These are phyloP conservation scores for Saturnispora ahearnii DNA, from an alignment of 805 yeast genomes.

Conservation along the genomic window DNA sequence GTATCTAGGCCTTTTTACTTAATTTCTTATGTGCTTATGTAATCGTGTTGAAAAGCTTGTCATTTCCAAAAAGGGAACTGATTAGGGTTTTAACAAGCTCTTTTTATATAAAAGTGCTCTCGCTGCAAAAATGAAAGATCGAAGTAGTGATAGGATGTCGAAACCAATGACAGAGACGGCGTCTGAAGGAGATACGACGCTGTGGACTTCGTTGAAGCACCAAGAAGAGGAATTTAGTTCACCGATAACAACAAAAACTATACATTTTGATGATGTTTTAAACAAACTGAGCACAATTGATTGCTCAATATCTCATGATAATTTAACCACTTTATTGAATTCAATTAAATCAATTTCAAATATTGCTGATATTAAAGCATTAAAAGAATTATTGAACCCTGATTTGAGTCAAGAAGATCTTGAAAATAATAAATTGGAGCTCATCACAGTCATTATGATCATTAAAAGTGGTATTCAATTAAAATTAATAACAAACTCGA, in stretches of 20 bases:
- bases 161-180: background rate
- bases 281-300: background rate
- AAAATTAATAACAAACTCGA: conserved; percentile 7
- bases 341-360: background rate
- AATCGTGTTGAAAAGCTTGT: conserved; percentile 1
- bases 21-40: background rate
- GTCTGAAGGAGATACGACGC: background rate
- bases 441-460: conserved; percentile 21
- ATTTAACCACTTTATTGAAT: background rate
- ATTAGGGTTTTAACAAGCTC: background rate
- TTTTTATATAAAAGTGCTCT: background rate
- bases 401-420: background rate
- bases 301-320: background rate
- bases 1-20: no score
- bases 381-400: background rate
- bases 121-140: background rate
- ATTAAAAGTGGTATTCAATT: conserved; percentile 15
- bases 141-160: background rate
- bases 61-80: background rate
- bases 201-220: background rate
- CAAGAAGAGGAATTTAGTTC: background rate
- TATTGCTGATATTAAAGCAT: background rate
- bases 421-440: conserved; percentile 19
- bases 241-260: background rate
- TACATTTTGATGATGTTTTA: background rate